Evolutionary conservation across 2,329 filamentous ascomycete genomes (phyloP).

Genomic region (Curvularia sp.): DNA sequence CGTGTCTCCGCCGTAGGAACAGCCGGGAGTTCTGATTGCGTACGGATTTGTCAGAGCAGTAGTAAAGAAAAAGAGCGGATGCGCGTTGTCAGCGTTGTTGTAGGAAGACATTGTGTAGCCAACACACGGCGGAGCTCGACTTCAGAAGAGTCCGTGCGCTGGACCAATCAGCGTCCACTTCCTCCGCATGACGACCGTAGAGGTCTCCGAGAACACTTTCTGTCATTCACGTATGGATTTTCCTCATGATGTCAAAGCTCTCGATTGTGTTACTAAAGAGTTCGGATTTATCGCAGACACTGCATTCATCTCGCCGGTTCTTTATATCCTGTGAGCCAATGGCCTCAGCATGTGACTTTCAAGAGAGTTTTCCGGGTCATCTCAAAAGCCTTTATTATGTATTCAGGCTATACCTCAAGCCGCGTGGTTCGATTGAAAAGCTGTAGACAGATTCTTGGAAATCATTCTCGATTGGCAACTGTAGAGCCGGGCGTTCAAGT

Average conservation of each 20-base stretch:
- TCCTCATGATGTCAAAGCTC: neutral
- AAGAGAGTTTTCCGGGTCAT: neutral
- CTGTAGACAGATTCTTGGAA: neutral
- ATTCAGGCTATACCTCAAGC: neutral
- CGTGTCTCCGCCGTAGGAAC: neutral
- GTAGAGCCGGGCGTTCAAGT: neutral
- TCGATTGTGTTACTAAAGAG: neutral
- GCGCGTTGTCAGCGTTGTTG: slow-evolving; percentile 1
- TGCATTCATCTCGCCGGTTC: neutral
- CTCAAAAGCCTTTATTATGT: neutral
- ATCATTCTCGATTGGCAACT: neutral
- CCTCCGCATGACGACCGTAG: slow-evolving; percentile 7
- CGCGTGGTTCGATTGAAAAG: neutral
- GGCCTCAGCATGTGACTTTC: neutral
- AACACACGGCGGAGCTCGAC: slow-evolving; percentile 8
- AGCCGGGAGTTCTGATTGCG: neutral
- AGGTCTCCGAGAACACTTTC: neutral
- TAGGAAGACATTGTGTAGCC: neutral
- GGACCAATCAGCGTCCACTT: slow-evolving; percentile 5
- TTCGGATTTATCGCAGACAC: neutral
- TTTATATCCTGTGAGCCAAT: neutral
- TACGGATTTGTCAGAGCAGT: neutral
- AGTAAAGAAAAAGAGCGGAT: neutral
- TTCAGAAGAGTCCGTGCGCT: slow-evolving; percentile 8
- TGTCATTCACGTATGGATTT: neutral